Evolutionary conservation across 257 asterid species (phyloP), one percentile per base, ranked within the genome.

Genomic region (Ballota nigra): DNA sequence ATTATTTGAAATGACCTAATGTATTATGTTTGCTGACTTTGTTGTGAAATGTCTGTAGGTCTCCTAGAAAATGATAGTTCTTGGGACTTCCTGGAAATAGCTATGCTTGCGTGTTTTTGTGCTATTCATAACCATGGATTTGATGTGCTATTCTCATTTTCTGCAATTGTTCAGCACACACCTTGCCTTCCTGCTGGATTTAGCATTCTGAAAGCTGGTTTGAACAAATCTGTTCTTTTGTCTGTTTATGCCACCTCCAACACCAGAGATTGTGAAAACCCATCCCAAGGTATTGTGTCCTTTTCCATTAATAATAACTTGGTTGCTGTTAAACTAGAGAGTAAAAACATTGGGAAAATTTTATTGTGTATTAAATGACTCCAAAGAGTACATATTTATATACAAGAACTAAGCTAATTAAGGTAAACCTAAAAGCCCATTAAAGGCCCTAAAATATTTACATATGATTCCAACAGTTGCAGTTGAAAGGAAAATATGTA

Each of bases 221-320:
- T 95, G 82, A 95, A 89, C 90, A 95, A 95, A 82, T 95, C 99
- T 28, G 98, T 95, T 87, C 95, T 95, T 68, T 73, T 95, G 86
- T 92, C 99, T 11, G 95, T 95, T 79, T 95, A 95, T 82, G 89
- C 97, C 67, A 83, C 99, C 80, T 86, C 97, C 68, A 84, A 84
- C 69, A 66, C 68, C 76, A 76, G 95, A 82, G 92, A 89, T 69
- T 66, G 70, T 29, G 85, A 81, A 69, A 84, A 84, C 79, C 83
- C 79, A 78, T 90, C 96, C 80, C 96, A 87, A 66, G 98, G 98
- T 92, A 92, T 70, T 56, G 58, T 71, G 66, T 66, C 63, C 77
- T 71, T 72, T 36, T 78, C 78, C 63, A 61, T 29, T 51, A 43
- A 49, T 68, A 71, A 73, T 31, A 31, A 53, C 55, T 13, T 62